Evolutionary conservation across 768 basidiomycete genomes (phyloP), one percentile per base, ranked within the genome.

Genomic region (Termitomyces sp.): DNA sequence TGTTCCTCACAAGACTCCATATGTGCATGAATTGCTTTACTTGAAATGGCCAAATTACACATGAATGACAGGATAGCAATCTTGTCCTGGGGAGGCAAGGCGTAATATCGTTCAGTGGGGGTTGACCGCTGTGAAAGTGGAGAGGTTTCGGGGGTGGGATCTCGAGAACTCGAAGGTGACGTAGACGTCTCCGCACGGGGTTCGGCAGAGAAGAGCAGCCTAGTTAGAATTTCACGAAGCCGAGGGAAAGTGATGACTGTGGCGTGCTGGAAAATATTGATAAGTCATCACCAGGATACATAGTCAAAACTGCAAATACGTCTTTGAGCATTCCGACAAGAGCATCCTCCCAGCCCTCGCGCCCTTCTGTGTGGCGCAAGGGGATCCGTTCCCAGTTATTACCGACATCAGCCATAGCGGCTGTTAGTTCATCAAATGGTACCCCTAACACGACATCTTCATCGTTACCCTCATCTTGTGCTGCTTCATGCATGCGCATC

Each of bases 1-100:
- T 90, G 87, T 64, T 90, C 83, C 66, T 95, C 94, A 65, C 91
- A 92, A 46, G 84, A 81, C 65, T 99, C 97, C 84, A 98, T 90
- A 65, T 92, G 90, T 6, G 80, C 72, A 67, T 94, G 90, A 22
- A 98, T 86, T 10, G 85, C 80, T 72, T 94, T 96, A 72, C 92
- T 94, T 24, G 94, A 93, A 26, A 94, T 84, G 1, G 88, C 94
- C 52, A 95, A 73, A 66, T 95, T 92, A 72, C 87, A 89, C 75
- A 99, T 82, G 75, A 96, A 98, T 2, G 85, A 78, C 48, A 99
- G 70, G 63, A 98, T 88, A 22, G 87, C 82, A 53, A 98, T 84
- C 64, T 93, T 92, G 68, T 96, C 92, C 53, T 78, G 78, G 7
- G 88, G 77, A 22, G 89, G 82, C 36, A 98, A 78, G 12, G 78